phyloP scores from a whole-genome alignment of 441 rosid genomes.

The Pelargonium cotyledonis region DNA sequence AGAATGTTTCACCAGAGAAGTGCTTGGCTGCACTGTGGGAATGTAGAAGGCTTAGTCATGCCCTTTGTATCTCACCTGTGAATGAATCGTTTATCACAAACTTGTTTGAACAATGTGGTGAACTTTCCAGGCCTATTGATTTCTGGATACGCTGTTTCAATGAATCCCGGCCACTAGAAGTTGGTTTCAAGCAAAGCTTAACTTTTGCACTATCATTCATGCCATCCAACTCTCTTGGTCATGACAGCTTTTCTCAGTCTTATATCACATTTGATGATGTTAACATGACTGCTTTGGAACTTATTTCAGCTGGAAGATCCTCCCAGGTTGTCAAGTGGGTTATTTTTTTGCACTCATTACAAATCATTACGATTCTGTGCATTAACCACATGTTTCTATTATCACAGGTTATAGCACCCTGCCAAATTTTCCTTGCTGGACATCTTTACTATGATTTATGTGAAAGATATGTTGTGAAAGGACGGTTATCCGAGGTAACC shows the following conservation, averaged over 20 bases:
- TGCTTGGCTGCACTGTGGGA: constrained; percentile 68
- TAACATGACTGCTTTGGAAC: constrained; percentile 49
- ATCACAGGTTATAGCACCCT: constrained; percentile 46
- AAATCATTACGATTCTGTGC: constrained; percentile 17
- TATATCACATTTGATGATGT: constrained; percentile 46
- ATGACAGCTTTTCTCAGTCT: constrained; percentile 26
- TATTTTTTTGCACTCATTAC: constrained; percentile 4
- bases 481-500: constrained; percentile 69
- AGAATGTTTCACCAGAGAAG: constrained; percentile 45
- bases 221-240: constrained; percentile 23
- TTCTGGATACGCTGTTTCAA: constrained; percentile 70
- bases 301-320: constrained; percentile 57
- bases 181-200: constrained; percentile 62
- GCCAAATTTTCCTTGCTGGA: constrained; percentile 60
- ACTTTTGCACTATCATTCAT: constrained; percentile 29
- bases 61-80: constrained; percentile 73
- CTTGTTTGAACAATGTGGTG: constrained; percentile 48
- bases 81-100: constrained; percentile 44
- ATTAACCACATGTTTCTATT: constrained; percentile 7
- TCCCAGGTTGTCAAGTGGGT: background rate
- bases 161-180: constrained; percentile 46
- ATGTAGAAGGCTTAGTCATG: constrained; percentile 78
- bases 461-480: constrained; percentile 55
- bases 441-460: constrained; percentile 75
- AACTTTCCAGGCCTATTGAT: constrained; percentile 39